Base-by-base conservation (phyloP, 768 basidiomycete genomes). In the Tricholoma saponaceum region DNA sequence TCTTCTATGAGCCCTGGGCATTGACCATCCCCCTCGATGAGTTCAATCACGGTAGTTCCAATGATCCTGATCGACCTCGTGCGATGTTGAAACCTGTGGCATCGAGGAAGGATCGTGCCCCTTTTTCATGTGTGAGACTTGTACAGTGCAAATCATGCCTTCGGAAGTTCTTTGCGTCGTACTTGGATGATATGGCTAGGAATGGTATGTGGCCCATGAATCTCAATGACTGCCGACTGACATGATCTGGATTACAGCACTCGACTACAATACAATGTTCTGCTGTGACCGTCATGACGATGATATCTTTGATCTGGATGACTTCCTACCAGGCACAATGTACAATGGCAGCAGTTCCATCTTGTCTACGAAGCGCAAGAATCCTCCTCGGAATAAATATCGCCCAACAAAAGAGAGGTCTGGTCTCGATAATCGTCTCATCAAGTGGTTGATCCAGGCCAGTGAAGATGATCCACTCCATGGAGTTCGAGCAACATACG, bases 1-100 rank as follows among this genome's bases (percentile, higher is more conserved):
- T 66, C 5, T 66, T 66, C 53, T 57, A 58, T 41, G 58, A 62
- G 23, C 16, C 50, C 1, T 64, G 63, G 63, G 58, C 52, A 3
- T 52, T n/a, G 14, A 20, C 25, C 25, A 58, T 60, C 26, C 41
- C 56, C 16, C 51, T 58, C 5, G 39, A 58, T 3, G n/a, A 41
- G n/a, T 41, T 35, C 33, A 14, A 41, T 41, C n/a, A 41, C 5
- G 18, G 39, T 8, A n/a, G 9, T 30, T 30, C 16, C 12, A 12
- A 50, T 26, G 47, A 50, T 25, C 47, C 47, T 20, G 47, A 50
- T 12, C 23, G 22, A n/a, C 47, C 47, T 26, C 47, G 8, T 5
- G 30, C 9, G 13, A 26, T 12, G 5, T n/a, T 50, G 10, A 49
- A 49, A 30, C 47, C 47, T 12, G 25, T 5, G 5, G 2, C 47